Conservation (phyloP, 1,284 basidiomycete genomes). For the Stygiomarasmius scandens region DNA sequence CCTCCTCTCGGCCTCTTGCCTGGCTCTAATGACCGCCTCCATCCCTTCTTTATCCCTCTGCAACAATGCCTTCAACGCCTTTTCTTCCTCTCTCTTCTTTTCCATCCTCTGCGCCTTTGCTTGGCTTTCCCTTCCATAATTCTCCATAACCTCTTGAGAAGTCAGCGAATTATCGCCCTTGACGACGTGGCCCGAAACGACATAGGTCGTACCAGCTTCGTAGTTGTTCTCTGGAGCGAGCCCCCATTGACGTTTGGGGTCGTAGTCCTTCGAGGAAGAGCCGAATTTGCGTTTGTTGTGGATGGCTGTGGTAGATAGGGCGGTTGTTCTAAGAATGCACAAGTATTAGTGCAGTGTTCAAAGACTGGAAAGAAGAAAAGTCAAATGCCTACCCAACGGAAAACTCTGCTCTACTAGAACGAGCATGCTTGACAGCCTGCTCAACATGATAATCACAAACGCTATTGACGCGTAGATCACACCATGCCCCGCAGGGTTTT, state of each 20-base stretch:
- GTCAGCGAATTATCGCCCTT: conserved; percentile 37
- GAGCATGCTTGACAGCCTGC: conserved; percentile 72
- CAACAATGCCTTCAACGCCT: conserved; percentile 58
- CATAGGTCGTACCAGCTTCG: conserved; percentile 68
- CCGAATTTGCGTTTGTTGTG: conserved; percentile 50
- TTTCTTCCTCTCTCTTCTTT: conserved; percentile 62
- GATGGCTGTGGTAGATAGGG: conserved; percentile 54
- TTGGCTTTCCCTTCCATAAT: conserved; percentile 73
- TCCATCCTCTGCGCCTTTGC: conserved; percentile 67
- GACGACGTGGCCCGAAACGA: conserved; percentile 77
- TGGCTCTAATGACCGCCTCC: conserved; percentile 40
- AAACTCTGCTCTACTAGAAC: conserved; percentile 82
- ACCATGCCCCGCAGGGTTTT: conserved; percentile 82
- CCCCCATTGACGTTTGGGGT: conserved; percentile 72
- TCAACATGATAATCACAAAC: conserved; percentile 92
- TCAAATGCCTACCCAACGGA: conserved; percentile 58
- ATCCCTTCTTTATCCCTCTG: conserved; percentile 66
- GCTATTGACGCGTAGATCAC: conserved; percentile 79
- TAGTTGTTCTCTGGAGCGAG: conserved; percentile 55
- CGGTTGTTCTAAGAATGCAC: conserved; percentile 58
- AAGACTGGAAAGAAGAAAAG: background rate
- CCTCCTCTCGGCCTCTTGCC: conserved; percentile 24
- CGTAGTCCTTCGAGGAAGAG: conserved; percentile 44
- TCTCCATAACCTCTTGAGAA: conserved; percentile 59
- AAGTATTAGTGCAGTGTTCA: too few relatives aligned